Percentiles rank a stretch among this genome's conserved stretches.
These are phyloP conservation scores for Stevia rebaudiana DNA, from an alignment of 140 eudicot genomes.

Conservation along the genomic window DNA sequence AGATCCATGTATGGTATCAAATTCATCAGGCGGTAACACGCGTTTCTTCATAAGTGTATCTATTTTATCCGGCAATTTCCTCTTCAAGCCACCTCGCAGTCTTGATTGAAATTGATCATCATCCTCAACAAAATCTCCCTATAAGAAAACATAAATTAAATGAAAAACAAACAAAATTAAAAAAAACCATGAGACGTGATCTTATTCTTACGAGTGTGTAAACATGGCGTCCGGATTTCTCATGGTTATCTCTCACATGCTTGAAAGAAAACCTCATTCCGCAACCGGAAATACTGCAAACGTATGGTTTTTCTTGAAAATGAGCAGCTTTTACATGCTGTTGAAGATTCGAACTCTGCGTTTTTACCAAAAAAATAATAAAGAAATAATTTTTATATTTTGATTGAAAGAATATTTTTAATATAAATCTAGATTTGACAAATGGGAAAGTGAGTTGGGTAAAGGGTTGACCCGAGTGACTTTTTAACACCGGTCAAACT, in stretches of 20 bases:
- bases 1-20: conserved; percentile 26
- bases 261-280: conserved; percentile 66
- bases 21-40: conserved; percentile 37
- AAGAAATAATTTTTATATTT: background rate
- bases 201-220: conserved; percentile 42
- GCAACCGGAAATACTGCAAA: conserved; percentile 59
- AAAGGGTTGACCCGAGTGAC: too few species aligned
- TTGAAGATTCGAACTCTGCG: conserved; percentile 70
- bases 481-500: too few species aligned
- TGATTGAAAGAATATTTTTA: too few species aligned
- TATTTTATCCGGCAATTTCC: conserved; percentile 41
- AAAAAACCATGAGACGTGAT: too few species aligned
- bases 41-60: conserved; percentile 56
- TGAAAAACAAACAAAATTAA: background rate
- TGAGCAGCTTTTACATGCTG: conserved; percentile 83
- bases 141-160: conserved; percentile 7
- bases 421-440: too few species aligned
- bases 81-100: conserved; percentile 75
- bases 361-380: background rate
- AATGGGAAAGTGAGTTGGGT: too few species aligned
- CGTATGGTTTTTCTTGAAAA: conserved; percentile 47
- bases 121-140: conserved; percentile 75
- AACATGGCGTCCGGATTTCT: conserved; percentile 54
- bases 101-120: conserved; percentile 61
- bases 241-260: conserved; percentile 88